These are phyloP conservation scores for Penicillium sp. DNA, from an alignment of 2,329 filamentous ascomycete genomes.

Conservation along the genomic window DNA sequence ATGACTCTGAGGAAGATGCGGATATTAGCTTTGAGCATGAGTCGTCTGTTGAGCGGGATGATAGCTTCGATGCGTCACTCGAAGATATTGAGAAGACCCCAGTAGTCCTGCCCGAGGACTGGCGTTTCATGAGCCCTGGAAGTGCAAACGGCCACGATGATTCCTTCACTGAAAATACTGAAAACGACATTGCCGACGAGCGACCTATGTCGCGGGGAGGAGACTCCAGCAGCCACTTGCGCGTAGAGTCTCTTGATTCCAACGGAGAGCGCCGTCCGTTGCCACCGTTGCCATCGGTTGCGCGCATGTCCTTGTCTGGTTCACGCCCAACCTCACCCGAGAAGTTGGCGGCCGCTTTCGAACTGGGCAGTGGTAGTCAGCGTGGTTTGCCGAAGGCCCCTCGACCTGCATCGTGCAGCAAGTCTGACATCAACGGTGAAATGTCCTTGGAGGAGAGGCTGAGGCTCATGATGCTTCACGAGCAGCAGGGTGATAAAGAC, in stretches of 20 bases:
- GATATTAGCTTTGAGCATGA: conserved; percentile 62
- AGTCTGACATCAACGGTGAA: conserved; percentile 73
- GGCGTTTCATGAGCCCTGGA: conserved; percentile 74
- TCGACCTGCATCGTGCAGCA: conserved; percentile 63
- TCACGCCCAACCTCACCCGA: conserved; percentile 57
- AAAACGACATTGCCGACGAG: conserved; percentile 63
- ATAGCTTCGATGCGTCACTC: conserved; percentile 92
- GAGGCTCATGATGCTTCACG: conserved; percentile 79
- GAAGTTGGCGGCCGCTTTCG: conserved; percentile 68
- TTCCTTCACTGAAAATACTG: conserved; percentile 62
- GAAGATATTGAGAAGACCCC: conserved; percentile 97
- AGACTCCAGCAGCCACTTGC: conserved; percentile 45
- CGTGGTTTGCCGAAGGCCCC: conserved; percentile 73
- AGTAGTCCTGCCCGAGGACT: conserved; percentile 95
- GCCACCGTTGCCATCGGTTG: conserved; percentile 70
- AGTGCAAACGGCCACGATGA: conserved; percentile 63
- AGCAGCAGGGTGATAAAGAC: conserved; percentile 44
- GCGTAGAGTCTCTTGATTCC: conserved; percentile 71
- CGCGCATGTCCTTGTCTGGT: conserved; percentile 31
- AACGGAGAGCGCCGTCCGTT: conserved; percentile 81
- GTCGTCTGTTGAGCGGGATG: conserved; percentile 65
- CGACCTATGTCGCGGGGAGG: conserved; percentile 48
- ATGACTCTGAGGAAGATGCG: conserved; percentile 73
- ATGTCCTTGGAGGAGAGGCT: conserved; percentile 86
- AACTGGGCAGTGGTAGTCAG: conserved; percentile 65